These are phyloP conservation scores for Mortierella antarctica DNA, from an alignment of 192 early-diverging fungal species.

Conservation along the genomic window DNA sequence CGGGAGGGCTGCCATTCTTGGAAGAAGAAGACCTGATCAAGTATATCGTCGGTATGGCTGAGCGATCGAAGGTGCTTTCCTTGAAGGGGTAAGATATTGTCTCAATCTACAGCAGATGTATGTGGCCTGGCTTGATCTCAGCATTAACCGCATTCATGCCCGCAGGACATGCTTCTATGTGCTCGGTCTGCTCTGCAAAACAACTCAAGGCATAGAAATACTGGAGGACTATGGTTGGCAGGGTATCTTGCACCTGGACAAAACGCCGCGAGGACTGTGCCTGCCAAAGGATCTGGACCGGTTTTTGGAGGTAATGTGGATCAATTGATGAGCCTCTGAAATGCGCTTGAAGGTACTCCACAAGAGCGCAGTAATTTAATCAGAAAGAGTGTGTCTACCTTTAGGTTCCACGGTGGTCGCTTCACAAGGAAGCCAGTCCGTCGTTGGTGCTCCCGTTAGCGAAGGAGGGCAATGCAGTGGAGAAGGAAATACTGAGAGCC, in stretches of 20 bases:
- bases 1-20: constrained; percentile 74
- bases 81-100: constrained; percentile 72
- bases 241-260: constrained; percentile 63
- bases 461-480: constrained; percentile 45
- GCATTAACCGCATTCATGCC: background rate
- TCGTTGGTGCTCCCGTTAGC: constrained; percentile 51
- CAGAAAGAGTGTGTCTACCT: background rate
- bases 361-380: background rate
- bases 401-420: constrained; percentile 61
- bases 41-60: constrained; percentile 76
- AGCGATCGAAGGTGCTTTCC: constrained; percentile 73
- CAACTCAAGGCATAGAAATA: constrained; percentile 73
- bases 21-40: constrained; percentile 77
- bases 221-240: constrained; percentile 83
- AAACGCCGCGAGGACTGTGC: constrained; percentile 68
- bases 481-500: constrained; percentile 73
- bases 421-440: constrained; percentile 48
- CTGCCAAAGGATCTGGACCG: constrained; percentile 68
- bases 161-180: constrained; percentile 80
- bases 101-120: too few relatives aligned
- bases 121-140: background rate
- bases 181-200: constrained; percentile 76
- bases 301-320: constrained; percentile 68
- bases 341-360: background rate
- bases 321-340: background rate